A percentile compares a stretch with the other conserved stretches of the same genome.
These are phyloP conservation scores for Hypoxylon rubiginosum DNA, from an alignment of 2,329 filamentous ascomycete species.

Conservation along the genomic window DNA sequence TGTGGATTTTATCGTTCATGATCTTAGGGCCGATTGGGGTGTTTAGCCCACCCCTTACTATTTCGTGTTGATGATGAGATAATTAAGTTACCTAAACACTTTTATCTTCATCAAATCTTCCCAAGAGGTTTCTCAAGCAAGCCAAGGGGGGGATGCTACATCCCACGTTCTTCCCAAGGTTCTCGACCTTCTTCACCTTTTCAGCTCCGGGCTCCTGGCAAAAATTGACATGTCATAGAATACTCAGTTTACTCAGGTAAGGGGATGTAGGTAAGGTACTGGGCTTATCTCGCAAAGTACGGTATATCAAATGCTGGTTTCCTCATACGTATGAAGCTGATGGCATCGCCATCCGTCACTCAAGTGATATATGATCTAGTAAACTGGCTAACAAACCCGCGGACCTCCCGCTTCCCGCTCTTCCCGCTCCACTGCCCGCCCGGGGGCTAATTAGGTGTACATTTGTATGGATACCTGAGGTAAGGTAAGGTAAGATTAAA, in stretches of 20 bases:
- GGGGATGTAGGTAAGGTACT: too few relatives aligned
- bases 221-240: background rate
- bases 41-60: background rate
- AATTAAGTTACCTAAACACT: constrained; percentile 5
- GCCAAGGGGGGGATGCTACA: background rate
- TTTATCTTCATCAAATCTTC: background rate
- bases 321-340: background rate
- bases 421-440: background rate
- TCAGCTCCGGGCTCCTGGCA: background rate
- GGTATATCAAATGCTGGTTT: background rate
- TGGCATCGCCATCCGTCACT: background rate
- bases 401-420: background rate
- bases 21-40: constrained; percentile 34
- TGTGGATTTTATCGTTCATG: constrained; percentile 18
- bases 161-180: constrained; percentile 1
- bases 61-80: constrained; percentile 6
- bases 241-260: background rate
- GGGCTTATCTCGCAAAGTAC: background rate
- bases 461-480: background rate
- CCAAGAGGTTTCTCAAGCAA: background rate
- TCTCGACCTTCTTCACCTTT: background rate
- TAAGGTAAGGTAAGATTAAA: background rate
- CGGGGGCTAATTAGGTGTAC: background rate
- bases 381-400: background rate
- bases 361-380: background rate